Evolutionary conservation across 139 green algal genomes (phyloP).

Genomic region (Volvox africanus): DNA sequence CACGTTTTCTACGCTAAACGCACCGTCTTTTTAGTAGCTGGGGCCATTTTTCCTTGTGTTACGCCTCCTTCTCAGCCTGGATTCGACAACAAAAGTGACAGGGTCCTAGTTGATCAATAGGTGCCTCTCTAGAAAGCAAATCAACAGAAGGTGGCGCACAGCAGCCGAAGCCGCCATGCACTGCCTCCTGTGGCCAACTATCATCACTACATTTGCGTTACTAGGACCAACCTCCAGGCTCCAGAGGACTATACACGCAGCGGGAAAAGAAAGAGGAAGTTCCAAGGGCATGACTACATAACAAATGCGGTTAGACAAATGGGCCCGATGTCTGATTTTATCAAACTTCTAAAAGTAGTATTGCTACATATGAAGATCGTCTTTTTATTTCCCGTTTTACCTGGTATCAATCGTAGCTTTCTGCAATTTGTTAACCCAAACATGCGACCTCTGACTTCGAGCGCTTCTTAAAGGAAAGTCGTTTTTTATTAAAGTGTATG

Average conservation of each 20-base stretch:
- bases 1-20: background rate
- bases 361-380: no score
- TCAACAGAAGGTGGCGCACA: background rate
- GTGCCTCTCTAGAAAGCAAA: background rate
- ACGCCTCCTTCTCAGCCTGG: constrained; percentile 62
- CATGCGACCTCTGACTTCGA: background rate
- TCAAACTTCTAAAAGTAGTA: no score
- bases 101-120: constrained; percentile 14
- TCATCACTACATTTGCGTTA: constrained; percentile 12
- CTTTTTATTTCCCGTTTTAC: background rate
- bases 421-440: background rate
- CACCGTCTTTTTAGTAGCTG: constrained; percentile 69
- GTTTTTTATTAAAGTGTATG: no score
- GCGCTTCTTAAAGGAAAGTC: background rate
- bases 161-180: constrained; percentile 26
- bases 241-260: constrained; percentile 36
- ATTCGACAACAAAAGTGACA: background rate
- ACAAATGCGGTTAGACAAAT: background rate
- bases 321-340: background rate
- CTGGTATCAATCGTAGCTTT: background rate
- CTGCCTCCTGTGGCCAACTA: background rate
- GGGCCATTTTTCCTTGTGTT: constrained; percentile 59
- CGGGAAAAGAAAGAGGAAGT: constrained; percentile 5
- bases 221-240: constrained; percentile 45
- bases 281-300: background rate